Evolutionary conservation across 148 eudicot species (phyloP).

Genomic region (Vaccinium myrtillus): DNA sequence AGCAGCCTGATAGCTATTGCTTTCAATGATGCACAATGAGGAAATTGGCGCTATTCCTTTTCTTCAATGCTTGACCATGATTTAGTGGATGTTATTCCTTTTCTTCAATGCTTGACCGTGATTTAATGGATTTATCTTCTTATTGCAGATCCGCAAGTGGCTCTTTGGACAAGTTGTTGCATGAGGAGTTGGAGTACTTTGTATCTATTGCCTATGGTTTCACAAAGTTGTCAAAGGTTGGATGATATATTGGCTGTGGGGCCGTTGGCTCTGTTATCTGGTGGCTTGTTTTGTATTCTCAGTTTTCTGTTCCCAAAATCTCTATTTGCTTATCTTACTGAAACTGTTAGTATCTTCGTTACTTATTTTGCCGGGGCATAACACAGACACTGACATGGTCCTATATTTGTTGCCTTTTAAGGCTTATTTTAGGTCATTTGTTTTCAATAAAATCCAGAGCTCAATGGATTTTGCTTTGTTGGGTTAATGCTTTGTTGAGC

Average conservation of each 20-base stretch:
- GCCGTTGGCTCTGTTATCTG: background rate
- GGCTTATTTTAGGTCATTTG: background rate
- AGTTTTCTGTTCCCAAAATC: background rate
- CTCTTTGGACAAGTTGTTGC: slow-evolving; percentile 59
- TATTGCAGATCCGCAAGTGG: slow-evolving; percentile 76
- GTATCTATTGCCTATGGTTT: slow-evolving; percentile 16
- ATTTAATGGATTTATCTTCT: background rate
- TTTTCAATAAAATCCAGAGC: background rate
- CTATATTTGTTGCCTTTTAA: background rate
- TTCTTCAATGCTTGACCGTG: background rate
- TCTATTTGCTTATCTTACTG: background rate
- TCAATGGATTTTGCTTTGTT: background rate
- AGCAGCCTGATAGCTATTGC: background rate
- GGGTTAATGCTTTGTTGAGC: background rate
- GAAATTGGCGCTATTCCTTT: background rate
- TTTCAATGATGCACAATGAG: background rate
- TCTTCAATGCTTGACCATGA: no score
- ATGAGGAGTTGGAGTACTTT: slow-evolving; percentile 33
- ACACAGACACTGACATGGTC: background rate
- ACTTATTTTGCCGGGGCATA: background rate
- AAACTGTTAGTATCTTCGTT: background rate
- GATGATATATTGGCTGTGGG: background rate
- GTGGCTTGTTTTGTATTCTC: background rate
- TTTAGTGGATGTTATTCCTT: no score
- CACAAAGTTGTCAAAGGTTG: background rate